Base-by-base conservation (phyloP, 331 rosid species). In the Malus hybrid region DNA sequence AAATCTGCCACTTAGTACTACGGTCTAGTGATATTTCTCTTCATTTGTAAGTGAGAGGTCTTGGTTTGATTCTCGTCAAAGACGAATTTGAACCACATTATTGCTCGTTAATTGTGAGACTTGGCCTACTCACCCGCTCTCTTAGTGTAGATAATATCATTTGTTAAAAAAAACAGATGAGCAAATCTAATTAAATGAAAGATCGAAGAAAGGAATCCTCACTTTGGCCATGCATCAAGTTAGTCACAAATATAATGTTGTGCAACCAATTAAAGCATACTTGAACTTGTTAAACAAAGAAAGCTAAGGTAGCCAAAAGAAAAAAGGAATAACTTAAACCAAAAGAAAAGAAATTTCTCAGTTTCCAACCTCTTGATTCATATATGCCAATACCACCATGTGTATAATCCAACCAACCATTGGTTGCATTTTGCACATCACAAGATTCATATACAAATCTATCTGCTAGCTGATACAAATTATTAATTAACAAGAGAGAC, bases 281-380 rank as follows among this genome's bases (percentile, higher is more conserved):
- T 54, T 66, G 42, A 18, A 73, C 74, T 44, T 55, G 76, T 75
- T 9, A 19, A 34, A 69, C 67, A 70, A 72, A 57, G 71, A 60
- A 59, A 55, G 48, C 69, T 5, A 69, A 13, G 42, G 42, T 36
- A 36, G 10, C 42, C 55, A 55, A 6, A 56, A 10, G 27, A 48
- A 32, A 76, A 24, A 83, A 69, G 60, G 82, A 84, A 80, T 84
- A 84, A 83, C 78, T 50, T 50, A 48, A 14, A 42, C 52, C 46
- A 63, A 80, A 24, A 34, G 5, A 7, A 34, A 36, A 36, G 3
- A 36, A 36, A 36, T 36, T 36, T 36, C 42, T 36, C 42, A 36
- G 42, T 36, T 8, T 7, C 42, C 42, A 36, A 36, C 42, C 42
- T 36, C 42, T 12, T 57, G 10, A 29, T 50, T 46, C 5, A 5